These are phyloP conservation scores for Paradendryphiella salina DNA, from an alignment of 2,329 filamentous ascomycete genomes.

Conservation along the genomic window DNA sequence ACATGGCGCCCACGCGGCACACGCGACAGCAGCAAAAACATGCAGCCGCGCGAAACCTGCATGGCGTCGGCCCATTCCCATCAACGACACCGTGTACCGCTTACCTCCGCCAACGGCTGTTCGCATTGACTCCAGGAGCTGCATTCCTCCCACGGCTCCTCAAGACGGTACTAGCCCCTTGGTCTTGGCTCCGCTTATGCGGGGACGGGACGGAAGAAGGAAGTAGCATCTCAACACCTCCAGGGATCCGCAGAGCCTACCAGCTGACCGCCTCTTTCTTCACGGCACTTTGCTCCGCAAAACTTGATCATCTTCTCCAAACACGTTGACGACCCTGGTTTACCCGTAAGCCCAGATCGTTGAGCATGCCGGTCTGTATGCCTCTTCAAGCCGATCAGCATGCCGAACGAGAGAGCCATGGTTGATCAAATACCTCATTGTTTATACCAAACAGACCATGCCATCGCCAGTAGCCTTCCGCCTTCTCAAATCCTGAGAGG, in stretches of 20 bases:
- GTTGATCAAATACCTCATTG: too few relatives aligned
- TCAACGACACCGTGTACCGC: neutral
- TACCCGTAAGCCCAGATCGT: too few relatives aligned
- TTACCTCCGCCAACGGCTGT: neutral
- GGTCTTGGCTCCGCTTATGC: conserved; percentile 5
- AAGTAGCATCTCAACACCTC: conserved; percentile 12
- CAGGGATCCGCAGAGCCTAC: neutral
- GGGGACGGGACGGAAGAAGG: conserved; percentile 3
- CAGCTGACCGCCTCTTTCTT: conserved; percentile 10
- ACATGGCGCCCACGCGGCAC: neutral
- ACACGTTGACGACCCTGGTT: too few relatives aligned
- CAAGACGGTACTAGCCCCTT: conserved; percentile 1
- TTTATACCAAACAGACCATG: too few relatives aligned
- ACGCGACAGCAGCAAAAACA: neutral
- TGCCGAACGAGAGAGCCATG: too few relatives aligned
- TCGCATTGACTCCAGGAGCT: neutral
- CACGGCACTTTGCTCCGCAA: too few relatives aligned
- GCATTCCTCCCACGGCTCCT: neutral
- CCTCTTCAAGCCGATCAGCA: too few relatives aligned
- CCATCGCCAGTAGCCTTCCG: too few relatives aligned
- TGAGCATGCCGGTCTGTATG: too few relatives aligned
- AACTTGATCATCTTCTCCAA: too few relatives aligned
- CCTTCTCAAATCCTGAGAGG: too few relatives aligned
- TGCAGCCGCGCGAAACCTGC: neutral
- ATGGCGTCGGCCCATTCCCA: neutral